Conservation (phyloP, 352 stramenopile species). For the Globisporangium spinosum region DNA sequence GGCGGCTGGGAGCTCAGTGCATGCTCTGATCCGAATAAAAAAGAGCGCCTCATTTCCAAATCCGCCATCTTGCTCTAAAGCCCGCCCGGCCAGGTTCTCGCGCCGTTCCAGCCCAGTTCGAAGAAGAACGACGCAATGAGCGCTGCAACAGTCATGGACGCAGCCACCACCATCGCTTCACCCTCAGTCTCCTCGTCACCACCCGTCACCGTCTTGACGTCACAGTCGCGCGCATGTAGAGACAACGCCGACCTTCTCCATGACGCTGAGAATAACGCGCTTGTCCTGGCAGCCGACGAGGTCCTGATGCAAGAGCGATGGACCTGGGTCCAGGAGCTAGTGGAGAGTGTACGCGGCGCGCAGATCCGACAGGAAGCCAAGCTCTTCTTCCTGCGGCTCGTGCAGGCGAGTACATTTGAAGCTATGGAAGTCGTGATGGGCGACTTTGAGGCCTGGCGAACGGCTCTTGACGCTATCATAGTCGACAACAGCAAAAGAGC, state of each 20-base stretch:
- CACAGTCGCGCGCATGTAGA: background rate
- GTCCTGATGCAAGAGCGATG: conserved; percentile 9
- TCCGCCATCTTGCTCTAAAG: background rate
- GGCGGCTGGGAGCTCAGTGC: background rate
- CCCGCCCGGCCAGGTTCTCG: background rate
- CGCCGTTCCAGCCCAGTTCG: background rate
- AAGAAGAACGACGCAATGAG: background rate
- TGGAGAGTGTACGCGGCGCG: background rate
- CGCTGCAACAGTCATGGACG: background rate
- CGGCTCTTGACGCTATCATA: background rate
- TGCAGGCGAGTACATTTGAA: background rate
- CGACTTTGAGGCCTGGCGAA: conserved; percentile 10
- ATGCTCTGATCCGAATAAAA: background rate
- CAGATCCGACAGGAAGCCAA: background rate
- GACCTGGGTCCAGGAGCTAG: conserved; percentile 8
- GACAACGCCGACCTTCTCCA: background rate
- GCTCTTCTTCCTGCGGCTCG: conserved; percentile 3
- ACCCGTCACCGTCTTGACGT: no score
- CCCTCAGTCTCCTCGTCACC: background rate
- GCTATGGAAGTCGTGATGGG: conserved; percentile 1
- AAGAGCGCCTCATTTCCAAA: background rate
- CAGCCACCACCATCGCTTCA: background rate
- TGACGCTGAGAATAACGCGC: background rate
- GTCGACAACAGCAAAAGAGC: background rate
- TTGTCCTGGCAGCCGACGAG: conserved; percentile 4